These are phyloP conservation scores for Apiospora aurea DNA, from an alignment of 2,329 filamentous ascomycete genomes.

Conservation along the genomic window DNA sequence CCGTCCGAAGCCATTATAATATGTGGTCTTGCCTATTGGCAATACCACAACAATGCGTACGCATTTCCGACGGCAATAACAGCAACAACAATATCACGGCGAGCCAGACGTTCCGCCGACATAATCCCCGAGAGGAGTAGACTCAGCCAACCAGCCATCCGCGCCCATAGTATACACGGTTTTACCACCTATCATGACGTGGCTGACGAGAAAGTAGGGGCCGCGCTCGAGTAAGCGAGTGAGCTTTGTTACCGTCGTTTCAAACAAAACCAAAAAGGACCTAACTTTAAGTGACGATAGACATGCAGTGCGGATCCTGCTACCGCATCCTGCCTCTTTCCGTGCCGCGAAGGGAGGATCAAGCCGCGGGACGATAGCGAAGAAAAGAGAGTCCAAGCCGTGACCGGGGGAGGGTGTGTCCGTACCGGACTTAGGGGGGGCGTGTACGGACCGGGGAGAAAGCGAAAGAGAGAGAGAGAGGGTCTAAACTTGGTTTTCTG, in stretches of 20 bases:
- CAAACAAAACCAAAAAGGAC: neutral
- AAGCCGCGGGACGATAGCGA: neutral
- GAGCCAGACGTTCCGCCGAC: neutral
- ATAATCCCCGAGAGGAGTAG: neutral
- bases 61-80: neutral
- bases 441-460: neutral
- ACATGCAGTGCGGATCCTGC: neutral
- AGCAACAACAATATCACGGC: neutral
- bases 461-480: no score
- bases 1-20: neutral
- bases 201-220: neutral
- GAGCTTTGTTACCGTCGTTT: neutral
- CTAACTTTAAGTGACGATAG: neutral
- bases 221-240: neutral
- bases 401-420: neutral
- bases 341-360: conserved; percentile 5
- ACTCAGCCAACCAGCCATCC: neutral
- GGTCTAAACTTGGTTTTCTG: neutral
- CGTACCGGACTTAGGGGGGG: no score
- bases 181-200: neutral
- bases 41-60: neutral
- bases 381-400: neutral
- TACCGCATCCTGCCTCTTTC: neutral
- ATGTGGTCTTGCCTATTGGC: neutral
- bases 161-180: neutral